Evolutionary conservation across 257 asterid genomes (phyloP).

Genomic region (Datura wrightii): DNA sequence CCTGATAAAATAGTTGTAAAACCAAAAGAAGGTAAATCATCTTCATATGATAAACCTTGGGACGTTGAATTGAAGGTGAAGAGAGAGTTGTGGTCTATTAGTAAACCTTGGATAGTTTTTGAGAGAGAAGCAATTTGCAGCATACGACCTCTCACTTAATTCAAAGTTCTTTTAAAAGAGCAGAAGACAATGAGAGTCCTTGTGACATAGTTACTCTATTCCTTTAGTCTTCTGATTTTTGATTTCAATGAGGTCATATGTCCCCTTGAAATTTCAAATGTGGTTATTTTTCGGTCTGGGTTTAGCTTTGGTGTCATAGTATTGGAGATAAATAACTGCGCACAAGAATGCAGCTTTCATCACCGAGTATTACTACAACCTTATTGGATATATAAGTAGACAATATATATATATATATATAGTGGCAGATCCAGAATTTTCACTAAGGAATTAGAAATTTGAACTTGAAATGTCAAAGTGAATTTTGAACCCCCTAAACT

Average conservation of each 20-base stretch:
- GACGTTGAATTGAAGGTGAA: neutral
- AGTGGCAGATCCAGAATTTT: too few species aligned
- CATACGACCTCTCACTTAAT: too few species aligned
- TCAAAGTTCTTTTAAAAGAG: neutral
- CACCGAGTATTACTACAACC: neutral
- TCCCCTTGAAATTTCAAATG: neutral
- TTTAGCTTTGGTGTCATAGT: neutral
- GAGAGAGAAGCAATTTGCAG: too few species aligned
- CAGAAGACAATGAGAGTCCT: too few species aligned
- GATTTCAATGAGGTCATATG: neutral
- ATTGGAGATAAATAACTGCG: neutral
- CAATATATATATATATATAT: neutral
- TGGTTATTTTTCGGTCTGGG: neutral
- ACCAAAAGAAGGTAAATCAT: too few species aligned
- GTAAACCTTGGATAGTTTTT: neutral
- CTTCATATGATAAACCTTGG: neutral
- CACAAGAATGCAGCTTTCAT: neutral
- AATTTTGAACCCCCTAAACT: too few species aligned
- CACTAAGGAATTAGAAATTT: too few species aligned
- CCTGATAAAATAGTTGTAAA: neutral
- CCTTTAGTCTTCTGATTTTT: neutral
- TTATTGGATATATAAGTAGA: neutral
- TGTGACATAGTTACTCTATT: too few species aligned
- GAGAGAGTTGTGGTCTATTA: neutral
- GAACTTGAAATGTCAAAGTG: too few species aligned